Evolutionary conservation across 257 asterid genomes (phyloP).

Genomic region (Nicotiana otophora): DNA sequence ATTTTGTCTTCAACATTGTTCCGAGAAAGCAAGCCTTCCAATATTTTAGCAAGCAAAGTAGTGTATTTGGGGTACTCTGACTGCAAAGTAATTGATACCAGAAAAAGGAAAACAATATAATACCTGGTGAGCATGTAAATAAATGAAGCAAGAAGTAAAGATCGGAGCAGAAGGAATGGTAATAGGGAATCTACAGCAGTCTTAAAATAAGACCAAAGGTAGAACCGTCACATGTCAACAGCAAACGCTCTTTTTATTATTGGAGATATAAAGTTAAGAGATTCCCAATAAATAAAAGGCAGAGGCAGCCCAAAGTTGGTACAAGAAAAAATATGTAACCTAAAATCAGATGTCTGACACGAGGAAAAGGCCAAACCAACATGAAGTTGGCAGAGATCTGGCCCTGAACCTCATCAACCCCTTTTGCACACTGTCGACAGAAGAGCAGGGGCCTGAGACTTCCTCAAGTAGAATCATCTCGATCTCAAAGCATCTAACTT

Average conservation of each 20-base stretch:
- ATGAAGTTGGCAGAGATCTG: conserved; percentile 4
- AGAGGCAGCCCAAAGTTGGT: background rate
- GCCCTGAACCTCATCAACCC: background rate
- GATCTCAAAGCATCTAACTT: background rate
- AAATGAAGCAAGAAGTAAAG: background rate
- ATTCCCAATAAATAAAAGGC: background rate
- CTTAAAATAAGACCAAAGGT: background rate
- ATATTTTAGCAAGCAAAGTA: conserved; percentile 81
- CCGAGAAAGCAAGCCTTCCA: conserved; percentile 69
- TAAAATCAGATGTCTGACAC: background rate
- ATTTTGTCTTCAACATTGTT: conserved; percentile 52
- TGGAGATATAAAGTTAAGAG: background rate
- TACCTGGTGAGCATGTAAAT: conserved; percentile 2
- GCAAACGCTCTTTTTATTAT: background rate
- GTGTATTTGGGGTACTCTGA: conserved; percentile 83
- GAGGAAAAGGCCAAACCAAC: background rate
- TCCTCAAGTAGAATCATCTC: background rate
- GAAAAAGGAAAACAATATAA: conserved; percentile 8
- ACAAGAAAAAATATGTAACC: background rate
- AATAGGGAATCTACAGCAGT: background rate
- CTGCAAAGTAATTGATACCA: conserved; percentile 35
- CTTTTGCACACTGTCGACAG: background rate
- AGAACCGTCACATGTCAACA: background rate
- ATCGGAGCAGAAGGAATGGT: background rate
- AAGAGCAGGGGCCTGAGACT: background rate